Evolutionary conservation across 257 asterid genomes (phyloP).

Genomic region (Nicotiana benthamiana): DNA sequence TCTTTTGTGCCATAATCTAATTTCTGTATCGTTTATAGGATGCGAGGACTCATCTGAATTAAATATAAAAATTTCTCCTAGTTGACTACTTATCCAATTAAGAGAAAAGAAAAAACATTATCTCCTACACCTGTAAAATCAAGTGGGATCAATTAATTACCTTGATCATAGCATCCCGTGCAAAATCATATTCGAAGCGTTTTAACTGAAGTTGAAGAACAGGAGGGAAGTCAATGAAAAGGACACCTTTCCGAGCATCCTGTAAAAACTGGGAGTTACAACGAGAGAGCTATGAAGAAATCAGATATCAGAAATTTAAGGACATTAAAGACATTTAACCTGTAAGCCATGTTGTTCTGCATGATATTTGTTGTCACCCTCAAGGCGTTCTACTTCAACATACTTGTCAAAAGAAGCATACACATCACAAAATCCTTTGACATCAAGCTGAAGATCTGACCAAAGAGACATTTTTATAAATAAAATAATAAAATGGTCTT

Average conservation of each 20-base stretch:
- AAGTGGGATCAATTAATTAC: slow-evolving; percentile 19
- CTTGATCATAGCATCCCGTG: slow-evolving; percentile 79
- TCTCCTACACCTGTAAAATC: not conserved
- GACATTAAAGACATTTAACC: slow-evolving; percentile 28
- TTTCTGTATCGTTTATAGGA: not conserved
- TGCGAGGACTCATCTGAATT: not conserved
- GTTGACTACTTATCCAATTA: not conserved
- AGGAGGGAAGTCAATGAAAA: slow-evolving; percentile 75
- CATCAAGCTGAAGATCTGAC: slow-evolving; percentile 80
- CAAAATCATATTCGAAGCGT: slow-evolving; percentile 72
- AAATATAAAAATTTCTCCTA: not conserved
- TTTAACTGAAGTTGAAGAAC: slow-evolving; percentile 81
- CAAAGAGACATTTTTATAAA: slow-evolving; percentile 12
- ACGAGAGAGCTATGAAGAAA: not conserved
- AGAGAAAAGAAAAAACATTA: not conserved
- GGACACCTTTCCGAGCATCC: slow-evolving; percentile 86
- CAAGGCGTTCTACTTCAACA: slow-evolving; percentile 79
- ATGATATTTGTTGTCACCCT: slow-evolving; percentile 74
- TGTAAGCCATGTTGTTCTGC: slow-evolving; percentile 71
- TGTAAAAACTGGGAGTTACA: slow-evolving; percentile 18
- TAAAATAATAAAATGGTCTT: not conserved
- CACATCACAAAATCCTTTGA: slow-evolving; percentile 71
- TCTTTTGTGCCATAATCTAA: not conserved
- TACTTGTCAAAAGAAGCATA: slow-evolving; percentile 80
- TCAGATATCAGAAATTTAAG: not conserved